Evolutionary conservation across 1,139 yeast species (phyloP).

Genomic region (Diutina neorugosa): DNA sequence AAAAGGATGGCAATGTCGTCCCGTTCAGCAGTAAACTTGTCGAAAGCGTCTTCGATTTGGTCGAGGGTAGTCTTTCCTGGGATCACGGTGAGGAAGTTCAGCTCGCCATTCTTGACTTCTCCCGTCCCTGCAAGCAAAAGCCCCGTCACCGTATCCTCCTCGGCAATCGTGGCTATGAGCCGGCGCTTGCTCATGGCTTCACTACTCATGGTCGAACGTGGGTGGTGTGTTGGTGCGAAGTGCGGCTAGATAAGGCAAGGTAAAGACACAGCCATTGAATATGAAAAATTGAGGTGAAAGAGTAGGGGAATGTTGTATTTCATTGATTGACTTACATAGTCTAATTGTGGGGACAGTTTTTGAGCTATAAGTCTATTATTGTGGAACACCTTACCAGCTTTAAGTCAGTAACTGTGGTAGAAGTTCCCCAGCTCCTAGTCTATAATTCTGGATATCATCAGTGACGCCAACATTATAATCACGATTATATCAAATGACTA

Average conservation of each 20-base stretch:
- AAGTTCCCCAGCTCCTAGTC: too few relatives aligned
- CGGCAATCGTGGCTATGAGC: slow-evolving; percentile 86
- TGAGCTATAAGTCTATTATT: too few relatives aligned
- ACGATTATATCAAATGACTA: too few relatives aligned
- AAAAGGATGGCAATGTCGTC: slow-evolving; percentile 87
- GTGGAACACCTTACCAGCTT: too few relatives aligned
- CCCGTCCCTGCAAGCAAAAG: slow-evolving; percentile 93
- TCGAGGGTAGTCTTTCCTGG: slow-evolving; percentile 72
- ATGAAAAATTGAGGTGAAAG: neutral
- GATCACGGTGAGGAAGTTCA: slow-evolving; percentile 72
- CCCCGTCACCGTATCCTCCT: slow-evolving; percentile 96
- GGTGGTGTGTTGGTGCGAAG: neutral
- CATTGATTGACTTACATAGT: too few relatives aligned
- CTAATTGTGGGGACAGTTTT: too few relatives aligned
- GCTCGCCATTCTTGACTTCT: slow-evolving; percentile 60
- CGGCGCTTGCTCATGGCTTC: slow-evolving; percentile 43
- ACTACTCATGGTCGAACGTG: neutral
- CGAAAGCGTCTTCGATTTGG: slow-evolving; percentile 66
- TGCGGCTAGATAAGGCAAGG: neutral
- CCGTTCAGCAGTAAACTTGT: slow-evolving; percentile 58
- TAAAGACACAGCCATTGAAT: too few relatives aligned
- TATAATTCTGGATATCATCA: too few relatives aligned
- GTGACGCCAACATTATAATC: too few relatives aligned
- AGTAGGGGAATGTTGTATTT: too few relatives aligned
- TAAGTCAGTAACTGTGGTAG: too few relatives aligned